Percentiles rank a stretch among this genome's conserved stretches.
Conservation (phyloP, 345 rosid genomes). For the Eucalyptus dawsonii region DNA sequence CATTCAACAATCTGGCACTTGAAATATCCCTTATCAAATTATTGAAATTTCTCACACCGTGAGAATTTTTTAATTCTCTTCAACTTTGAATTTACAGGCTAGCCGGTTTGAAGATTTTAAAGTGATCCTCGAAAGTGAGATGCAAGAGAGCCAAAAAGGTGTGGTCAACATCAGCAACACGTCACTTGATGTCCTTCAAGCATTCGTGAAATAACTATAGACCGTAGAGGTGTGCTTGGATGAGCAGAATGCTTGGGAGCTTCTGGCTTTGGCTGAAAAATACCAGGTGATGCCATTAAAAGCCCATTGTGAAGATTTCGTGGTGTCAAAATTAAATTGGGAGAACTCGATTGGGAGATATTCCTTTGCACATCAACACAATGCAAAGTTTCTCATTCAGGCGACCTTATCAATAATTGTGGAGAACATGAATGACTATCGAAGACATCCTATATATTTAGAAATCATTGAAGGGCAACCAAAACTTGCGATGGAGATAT, state of each 20-base stretch:
- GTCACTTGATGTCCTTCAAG: constrained; percentile 12
- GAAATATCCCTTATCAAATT: too few relatives aligned
- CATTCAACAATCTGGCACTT: too few relatives aligned
- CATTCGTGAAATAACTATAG: constrained; percentile 52
- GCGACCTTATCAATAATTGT: constrained; percentile 8
- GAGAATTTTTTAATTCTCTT: too few relatives aligned
- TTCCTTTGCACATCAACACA: constrained; percentile 75
- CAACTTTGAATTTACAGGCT: constrained; percentile 9
- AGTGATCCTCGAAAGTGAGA: constrained; percentile 84
- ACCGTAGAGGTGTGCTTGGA: constrained; percentile 66
- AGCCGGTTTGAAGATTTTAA: constrained; percentile 69
- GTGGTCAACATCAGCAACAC: constrained; percentile 57
- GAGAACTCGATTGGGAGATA: constrained; percentile 61
- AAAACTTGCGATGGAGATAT: constrained; percentile 57
- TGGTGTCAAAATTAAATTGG: constrained; percentile 60
- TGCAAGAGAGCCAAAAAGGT: constrained; percentile 61
- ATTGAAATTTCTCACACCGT: too few relatives aligned
- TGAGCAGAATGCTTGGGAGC: constrained; percentile 66
- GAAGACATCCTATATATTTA: constrained; percentile 37
- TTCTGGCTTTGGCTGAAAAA: constrained; percentile 63
- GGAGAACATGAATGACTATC: too few relatives aligned
- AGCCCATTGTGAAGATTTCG: constrained; percentile 51
- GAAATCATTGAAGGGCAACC: constrained; percentile 12
- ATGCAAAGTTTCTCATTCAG: constrained; percentile 36
- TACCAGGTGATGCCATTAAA: constrained; percentile 51